Evolutionary conservation across 2,329 filamentous ascomycete species (phyloP), one percentile per base, ranked within the genome.

Genomic region (Phaeosphaeria sp.): DNA sequence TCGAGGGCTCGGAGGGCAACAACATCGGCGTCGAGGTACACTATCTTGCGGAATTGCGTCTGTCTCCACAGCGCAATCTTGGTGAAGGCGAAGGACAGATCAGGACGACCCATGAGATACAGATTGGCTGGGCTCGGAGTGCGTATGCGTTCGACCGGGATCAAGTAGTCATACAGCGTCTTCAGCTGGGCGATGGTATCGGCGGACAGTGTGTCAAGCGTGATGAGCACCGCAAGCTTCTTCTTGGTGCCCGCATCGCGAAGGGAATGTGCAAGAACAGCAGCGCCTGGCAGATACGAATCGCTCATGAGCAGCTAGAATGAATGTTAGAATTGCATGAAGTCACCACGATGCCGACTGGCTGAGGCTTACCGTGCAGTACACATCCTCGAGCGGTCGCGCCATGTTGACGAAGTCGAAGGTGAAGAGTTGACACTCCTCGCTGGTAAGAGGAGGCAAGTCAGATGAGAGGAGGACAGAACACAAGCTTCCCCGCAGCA

Each of bases 61-160:
- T 93, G 90, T 64, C 89, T 91, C 95, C 95, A 99, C 18, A 99
- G 84, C 65, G 92, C 89, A 78, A 99, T 93, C 82, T 99, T 99
- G 66, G 95, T 98, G 74, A 98, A 98, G 62, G 93, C 91, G 25
- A 93, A 94, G 72, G 94, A 89, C 50, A 99, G 84, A 73, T 99
- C 95, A 62, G 89, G 86, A 52, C 95, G 91, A 75, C 93, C 89
- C 93, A 99, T 97, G 55, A 98, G 85, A 77, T 90, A 88, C 55
- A 99, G 86, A 72, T 98, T 98, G 56, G 87, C 88, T 2, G 91
- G 90, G 44, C 85, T 87, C 57, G 86, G 83, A 76, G 93, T 98
- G 63, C 85, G 86, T 72, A 97, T 89, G 62, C 89, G 88, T 54
- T 89, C 85, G 55, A 98, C 92, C 30, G 93, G 89, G 62, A 98